Evolutionary conservation across 163 green algal genomes (phyloP).

Genomic region (Volvox carteri): DNA sequence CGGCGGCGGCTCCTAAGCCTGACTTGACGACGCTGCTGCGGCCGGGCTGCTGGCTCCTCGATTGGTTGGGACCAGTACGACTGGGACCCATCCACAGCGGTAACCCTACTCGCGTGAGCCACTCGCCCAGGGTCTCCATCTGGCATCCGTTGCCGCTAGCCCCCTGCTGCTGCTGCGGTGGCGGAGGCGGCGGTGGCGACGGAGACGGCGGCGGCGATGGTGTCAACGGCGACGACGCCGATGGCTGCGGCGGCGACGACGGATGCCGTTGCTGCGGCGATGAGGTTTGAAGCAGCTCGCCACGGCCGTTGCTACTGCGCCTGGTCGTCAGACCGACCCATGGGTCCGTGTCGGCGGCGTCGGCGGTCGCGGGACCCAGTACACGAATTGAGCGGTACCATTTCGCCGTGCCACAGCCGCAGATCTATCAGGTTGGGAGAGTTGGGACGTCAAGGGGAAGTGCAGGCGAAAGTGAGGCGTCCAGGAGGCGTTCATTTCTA

Average conservation of each 20-base stretch:
- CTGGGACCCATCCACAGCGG: conserved; percentile 4
- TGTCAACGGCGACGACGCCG: not conserved
- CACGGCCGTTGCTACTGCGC: not conserved
- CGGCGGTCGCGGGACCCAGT: not conserved
- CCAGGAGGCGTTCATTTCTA: too few relatives aligned
- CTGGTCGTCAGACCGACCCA: not conserved
- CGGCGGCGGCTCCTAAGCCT: conserved; percentile 14
- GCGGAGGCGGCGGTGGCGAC: not conserved
- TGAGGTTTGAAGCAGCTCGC: not conserved
- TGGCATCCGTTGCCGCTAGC: not conserved
- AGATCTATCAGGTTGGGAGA: too few relatives aligned
- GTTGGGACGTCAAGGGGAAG: too few relatives aligned
- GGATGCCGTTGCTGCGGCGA: not conserved
- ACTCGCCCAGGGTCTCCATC: not conserved
- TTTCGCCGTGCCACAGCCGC: not conserved
- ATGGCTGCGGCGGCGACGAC: not conserved
- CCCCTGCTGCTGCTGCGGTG: not conserved
- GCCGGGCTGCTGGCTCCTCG: not conserved
- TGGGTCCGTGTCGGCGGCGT: not conserved
- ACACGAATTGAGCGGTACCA: conserved; percentile 15
- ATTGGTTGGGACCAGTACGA: not conserved
- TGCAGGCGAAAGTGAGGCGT: too few relatives aligned
- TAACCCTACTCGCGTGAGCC: not conserved
- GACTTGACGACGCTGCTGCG: not conserved
- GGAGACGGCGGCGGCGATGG: not conserved